Conservation (phyloP, 2,329 filamentous ascomycete genomes). For the Mollisia scopiformis region DNA sequence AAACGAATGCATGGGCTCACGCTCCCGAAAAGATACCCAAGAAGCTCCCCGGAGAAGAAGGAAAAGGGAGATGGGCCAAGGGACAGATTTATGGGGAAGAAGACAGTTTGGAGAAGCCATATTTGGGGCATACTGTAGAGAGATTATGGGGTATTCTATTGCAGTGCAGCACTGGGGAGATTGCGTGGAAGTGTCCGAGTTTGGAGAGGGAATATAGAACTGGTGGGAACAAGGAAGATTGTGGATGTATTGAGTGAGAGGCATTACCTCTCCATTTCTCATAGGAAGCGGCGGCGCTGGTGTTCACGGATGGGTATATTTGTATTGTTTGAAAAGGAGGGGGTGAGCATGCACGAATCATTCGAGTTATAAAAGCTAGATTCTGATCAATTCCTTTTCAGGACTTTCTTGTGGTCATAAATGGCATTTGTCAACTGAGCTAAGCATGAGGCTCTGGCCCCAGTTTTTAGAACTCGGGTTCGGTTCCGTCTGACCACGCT, state of each 20-base stretch:
- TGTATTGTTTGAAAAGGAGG: neutral
- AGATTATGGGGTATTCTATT: constrained; percentile 41
- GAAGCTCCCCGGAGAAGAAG: constrained; percentile 22
- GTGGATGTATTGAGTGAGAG: constrained; percentile 25
- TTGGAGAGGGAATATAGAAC: constrained; percentile 26
- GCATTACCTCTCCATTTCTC: neutral
- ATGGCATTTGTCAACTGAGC: too few relatives aligned
- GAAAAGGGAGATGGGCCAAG: constrained; percentile 20
- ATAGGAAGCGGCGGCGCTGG: neutral
- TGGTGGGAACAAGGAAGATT: constrained; percentile 29
- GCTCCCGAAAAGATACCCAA: constrained; percentile 27
- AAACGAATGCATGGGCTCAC: constrained; percentile 33
- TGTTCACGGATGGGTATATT: neutral
- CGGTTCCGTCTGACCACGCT: too few relatives aligned
- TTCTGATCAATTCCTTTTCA: too few relatives aligned
- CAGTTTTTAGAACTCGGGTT: too few relatives aligned
- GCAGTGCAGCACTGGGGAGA: constrained; percentile 34
- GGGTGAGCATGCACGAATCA: neutral
- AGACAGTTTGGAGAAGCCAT: constrained; percentile 35
- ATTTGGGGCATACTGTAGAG: constrained; percentile 41
- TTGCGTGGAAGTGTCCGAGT: constrained; percentile 35
- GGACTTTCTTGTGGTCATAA: too few relatives aligned
- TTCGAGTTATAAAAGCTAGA: too few relatives aligned
- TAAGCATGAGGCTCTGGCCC: too few relatives aligned
- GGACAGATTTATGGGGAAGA: constrained; percentile 22